Evolutionary conservation across 1,284 basidiomycete genomes (phyloP).

Genomic region (Cryptococcus wingfieldii): DNA sequence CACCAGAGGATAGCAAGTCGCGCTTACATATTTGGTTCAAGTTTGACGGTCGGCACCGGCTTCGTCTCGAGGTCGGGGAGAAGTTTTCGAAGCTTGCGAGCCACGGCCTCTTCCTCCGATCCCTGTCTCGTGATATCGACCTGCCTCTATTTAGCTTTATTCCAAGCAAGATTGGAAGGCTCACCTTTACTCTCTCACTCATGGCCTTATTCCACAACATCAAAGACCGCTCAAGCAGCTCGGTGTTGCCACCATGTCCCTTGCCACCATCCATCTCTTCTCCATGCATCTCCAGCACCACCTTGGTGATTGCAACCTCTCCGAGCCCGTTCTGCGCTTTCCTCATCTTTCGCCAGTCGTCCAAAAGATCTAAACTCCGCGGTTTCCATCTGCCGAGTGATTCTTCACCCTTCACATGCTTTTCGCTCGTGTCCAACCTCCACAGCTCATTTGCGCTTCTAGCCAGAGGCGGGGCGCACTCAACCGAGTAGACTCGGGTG

Average conservation of each 20-base stretch:
- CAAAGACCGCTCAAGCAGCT: conserved; percentile 61
- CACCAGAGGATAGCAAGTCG: neutral
- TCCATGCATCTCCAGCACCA: conserved; percentile 57
- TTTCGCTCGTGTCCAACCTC: conserved; percentile 88
- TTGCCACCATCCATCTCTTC: conserved; percentile 12
- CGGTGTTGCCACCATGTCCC: conserved; percentile 47
- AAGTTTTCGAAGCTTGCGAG: conserved; percentile 52
- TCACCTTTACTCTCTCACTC: conserved; percentile 68
- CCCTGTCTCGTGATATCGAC: conserved; percentile 51
- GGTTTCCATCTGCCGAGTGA: conserved; percentile 75
- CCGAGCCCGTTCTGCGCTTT: conserved; percentile 68
- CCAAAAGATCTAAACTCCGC: conserved; percentile 77
- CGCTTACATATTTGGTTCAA: conserved; percentile 65
- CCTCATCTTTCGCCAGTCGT: conserved; percentile 71
- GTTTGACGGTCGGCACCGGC: conserved; percentile 51
- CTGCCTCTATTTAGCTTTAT: conserved; percentile 5
- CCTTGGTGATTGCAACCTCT: conserved; percentile 82
- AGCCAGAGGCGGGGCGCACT: conserved; percentile 76
- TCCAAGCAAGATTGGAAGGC: conserved; percentile 14
- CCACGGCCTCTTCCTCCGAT: conserved; percentile 51
- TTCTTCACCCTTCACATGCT: conserved; percentile 90
- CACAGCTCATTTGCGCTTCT: conserved; percentile 85
- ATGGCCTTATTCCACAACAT: conserved; percentile 77
- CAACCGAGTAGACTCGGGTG: conserved; percentile 70
- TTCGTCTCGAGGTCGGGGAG: conserved; percentile 48